Conservation (phyloP, 2,329 filamentous ascomycete genomes). For the Trichoderma arundinaceum region DNA sequence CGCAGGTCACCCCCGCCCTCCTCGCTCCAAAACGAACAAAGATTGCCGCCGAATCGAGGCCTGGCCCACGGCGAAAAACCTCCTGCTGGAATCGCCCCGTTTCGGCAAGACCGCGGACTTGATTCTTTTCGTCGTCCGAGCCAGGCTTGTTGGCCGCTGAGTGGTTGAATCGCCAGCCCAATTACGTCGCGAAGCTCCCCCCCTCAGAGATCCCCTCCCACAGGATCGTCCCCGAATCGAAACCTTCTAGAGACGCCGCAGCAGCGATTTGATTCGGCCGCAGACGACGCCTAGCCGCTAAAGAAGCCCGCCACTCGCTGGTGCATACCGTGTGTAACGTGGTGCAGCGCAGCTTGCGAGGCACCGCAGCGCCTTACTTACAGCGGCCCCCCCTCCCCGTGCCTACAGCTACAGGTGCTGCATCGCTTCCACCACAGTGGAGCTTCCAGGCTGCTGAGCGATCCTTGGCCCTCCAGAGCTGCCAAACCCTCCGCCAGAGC, state of each 20-base stretch:
- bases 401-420: background rate
- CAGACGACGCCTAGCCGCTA: slow-evolving; percentile 16
- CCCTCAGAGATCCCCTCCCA: slow-evolving; percentile 14
- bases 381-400: too few species aligned
- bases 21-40: background rate
- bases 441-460: background rate
- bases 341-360: background rate
- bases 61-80: background rate
- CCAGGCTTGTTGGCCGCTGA: slow-evolving; percentile 8
- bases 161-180: slow-evolving; percentile 24
- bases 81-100: background rate
- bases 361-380: background rate
- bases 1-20: background rate
- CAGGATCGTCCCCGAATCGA: slow-evolving; percentile 27
- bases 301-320: background rate
- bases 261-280: slow-evolving; percentile 11
- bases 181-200: slow-evolving; percentile 26
- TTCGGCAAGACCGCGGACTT: slow-evolving; percentile 31
- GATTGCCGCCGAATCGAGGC: background rate
- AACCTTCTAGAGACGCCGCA: slow-evolving; percentile 18
- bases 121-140: slow-evolving; percentile 5
- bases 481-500: slow-evolving; percentile 10
- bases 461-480: background rate
- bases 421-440: slow-evolving; percentile 22
- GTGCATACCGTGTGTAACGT: background rate